These are phyloP conservation scores for Afroboletus lepidellus DNA, from an alignment of 1,284 basidiomycete genomes.

Conservation along the genomic window DNA sequence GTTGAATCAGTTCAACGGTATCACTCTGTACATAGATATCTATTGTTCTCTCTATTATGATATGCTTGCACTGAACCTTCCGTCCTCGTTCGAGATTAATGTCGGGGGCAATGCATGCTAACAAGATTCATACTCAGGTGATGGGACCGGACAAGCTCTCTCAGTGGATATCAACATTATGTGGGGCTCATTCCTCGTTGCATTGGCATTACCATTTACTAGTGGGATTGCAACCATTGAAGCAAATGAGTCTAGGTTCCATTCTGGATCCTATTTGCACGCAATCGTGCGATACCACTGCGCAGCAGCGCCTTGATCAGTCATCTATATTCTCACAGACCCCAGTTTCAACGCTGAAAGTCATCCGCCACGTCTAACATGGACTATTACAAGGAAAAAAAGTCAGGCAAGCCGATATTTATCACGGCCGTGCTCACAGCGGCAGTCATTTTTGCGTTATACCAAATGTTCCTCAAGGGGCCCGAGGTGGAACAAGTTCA, in stretches of 20 bases:
- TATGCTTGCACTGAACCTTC: slow-evolving; percentile 3
- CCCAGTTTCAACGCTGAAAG: not conserved
- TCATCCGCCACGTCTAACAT: slow-evolving; percentile 10
- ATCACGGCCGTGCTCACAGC: slow-evolving; percentile 15
- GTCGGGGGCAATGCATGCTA: no score
- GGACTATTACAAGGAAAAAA: slow-evolving; percentile 23
- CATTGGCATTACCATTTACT: no score
- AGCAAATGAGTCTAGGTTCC: no score
- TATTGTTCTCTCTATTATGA: slow-evolving; percentile 26
- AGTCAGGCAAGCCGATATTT: slow-evolving; percentile 20
- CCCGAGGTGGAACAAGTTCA: slow-evolving; percentile 14
- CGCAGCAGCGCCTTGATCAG: not conserved
- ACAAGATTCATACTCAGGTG: no score
- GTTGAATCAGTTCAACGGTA: slow-evolving; percentile 16
- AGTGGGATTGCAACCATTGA: no score
- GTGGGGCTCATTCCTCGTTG: no score
- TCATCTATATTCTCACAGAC: slow-evolving; percentile 7
- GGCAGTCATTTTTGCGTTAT: slow-evolving; percentile 19
- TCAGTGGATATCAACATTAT: no score
- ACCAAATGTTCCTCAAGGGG: slow-evolving; percentile 20
- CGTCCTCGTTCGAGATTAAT: no score
- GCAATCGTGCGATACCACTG: not conserved
- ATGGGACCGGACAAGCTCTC: no score
- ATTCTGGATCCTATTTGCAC: no score
- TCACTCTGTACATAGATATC: slow-evolving; percentile 34